A percentile compares a stretch with the other conserved stretches of the same genome.
Evolutionary conservation across 306 rosid species (phyloP).

Genomic region (Phaseolus lunatus): DNA sequence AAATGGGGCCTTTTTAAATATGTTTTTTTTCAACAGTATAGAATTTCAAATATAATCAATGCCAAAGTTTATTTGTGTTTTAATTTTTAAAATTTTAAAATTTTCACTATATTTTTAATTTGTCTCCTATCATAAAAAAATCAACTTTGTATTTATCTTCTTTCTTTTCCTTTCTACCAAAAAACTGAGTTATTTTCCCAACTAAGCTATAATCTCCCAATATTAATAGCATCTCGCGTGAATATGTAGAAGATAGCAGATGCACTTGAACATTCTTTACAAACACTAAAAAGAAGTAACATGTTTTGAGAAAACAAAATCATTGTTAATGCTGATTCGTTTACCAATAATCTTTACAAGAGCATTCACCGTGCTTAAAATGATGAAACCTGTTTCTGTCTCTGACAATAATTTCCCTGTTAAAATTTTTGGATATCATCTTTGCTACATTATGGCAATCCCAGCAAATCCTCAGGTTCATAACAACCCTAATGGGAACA

Average conservation of each 20-base stretch:
- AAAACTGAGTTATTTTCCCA: no score
- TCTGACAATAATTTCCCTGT: conserved; percentile 57
- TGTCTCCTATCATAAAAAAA: no score
- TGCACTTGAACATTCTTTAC: not conserved
- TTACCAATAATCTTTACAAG: conserved; percentile 60
- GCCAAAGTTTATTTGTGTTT: not conserved
- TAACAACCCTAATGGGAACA: conserved; percentile 41
- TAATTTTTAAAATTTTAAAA: no score
- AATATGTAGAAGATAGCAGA: not conserved
- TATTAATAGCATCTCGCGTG: not conserved
- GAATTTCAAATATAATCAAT: not conserved
- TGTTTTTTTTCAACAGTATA: no score
- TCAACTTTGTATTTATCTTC: no score
- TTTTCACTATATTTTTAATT: no score
- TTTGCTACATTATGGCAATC: conserved; percentile 62
- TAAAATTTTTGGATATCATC: conserved; percentile 53
- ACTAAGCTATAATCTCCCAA: no score
- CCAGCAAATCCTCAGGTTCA: conserved; percentile 43
- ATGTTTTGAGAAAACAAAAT: not conserved
- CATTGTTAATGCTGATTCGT: not conserved
- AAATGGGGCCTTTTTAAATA: not conserved
- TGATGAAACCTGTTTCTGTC: conserved; percentile 61
- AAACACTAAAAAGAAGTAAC: not conserved
- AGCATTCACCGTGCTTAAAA: conserved; percentile 52
- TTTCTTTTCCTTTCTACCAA: no score